Evolutionary conservation across 192 early-diverging fungal species (phyloP).

Genomic region (Pecoramyces ruminantium): DNA sequence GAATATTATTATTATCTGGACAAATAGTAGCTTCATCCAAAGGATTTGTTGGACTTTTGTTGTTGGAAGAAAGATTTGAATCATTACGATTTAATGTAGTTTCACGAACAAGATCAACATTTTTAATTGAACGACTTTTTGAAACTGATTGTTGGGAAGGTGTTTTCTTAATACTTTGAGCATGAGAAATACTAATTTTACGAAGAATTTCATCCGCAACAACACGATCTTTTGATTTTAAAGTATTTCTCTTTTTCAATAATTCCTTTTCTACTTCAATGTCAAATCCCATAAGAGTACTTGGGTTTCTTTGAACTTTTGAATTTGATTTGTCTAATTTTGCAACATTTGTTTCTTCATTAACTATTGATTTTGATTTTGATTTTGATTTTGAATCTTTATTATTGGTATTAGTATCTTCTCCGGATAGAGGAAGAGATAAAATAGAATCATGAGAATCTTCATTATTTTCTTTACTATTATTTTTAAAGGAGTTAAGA

Average conservation of each 20-base stretch:
- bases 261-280: background rate
- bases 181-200: background rate
- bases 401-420: too few relatives aligned
- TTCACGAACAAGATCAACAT: background rate
- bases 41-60: background rate
- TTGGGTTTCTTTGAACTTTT: background rate
- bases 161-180: background rate
- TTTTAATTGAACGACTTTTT: background rate
- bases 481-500: background rate
- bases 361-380: too few relatives aligned
- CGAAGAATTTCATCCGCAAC: background rate
- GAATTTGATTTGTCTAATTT: too few relatives aligned
- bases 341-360: too few relatives aligned
- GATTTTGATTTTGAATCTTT: too few relatives aligned
- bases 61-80: background rate
- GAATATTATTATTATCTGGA: too few relatives aligned
- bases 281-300: background rate
- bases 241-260: background rate
- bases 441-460: too few relatives aligned
- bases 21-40: background rate
- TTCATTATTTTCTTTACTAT: too few relatives aligned
- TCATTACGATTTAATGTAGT: background rate
- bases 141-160: background rate
- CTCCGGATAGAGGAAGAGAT: too few relatives aligned
- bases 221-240: background rate